Evolutionary conservation across 768 basidiomycete genomes (phyloP).

Genomic region (Fomitopsis serialis): DNA sequence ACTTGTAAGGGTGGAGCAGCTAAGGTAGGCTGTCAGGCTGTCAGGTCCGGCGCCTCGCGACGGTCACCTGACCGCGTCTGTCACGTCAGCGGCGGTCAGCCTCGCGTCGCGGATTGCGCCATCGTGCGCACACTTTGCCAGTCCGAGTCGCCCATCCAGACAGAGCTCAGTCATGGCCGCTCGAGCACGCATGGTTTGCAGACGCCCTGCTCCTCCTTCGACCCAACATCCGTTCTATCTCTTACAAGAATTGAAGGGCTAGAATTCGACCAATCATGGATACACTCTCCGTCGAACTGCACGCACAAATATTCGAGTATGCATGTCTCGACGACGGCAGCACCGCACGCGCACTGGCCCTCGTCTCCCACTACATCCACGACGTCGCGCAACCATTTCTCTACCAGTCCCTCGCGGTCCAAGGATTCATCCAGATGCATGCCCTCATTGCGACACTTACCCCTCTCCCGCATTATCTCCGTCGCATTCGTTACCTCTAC

Average conservation of each 20-base stretch:
- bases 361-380: slow-evolving; percentile 26
- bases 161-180: too few relatives aligned
- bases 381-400: slow-evolving; percentile 22
- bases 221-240: neutral
- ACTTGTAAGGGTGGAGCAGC: too few relatives aligned
- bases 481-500: neutral
- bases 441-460: neutral
- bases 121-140: neutral
- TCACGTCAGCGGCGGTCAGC: neutral
- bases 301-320: slow-evolving; percentile 23
- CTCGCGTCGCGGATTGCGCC: neutral
- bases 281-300: slow-evolving; percentile 23
- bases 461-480: neutral
- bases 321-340: slow-evolving; percentile 27
- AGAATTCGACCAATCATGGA: slow-evolving; percentile 8
- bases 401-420: slow-evolving; percentile 2
- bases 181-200: too few relatives aligned
- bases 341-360: slow-evolving; percentile 23
- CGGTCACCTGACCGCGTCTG: neutral
- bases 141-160: too few relatives aligned
- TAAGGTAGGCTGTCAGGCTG: too few relatives aligned
- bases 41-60: neutral
- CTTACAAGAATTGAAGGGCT: neutral
- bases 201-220: neutral
- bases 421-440: neutral